Conservation (phyloP, 345 rosid species). For the Carallia brachiata region DNA sequence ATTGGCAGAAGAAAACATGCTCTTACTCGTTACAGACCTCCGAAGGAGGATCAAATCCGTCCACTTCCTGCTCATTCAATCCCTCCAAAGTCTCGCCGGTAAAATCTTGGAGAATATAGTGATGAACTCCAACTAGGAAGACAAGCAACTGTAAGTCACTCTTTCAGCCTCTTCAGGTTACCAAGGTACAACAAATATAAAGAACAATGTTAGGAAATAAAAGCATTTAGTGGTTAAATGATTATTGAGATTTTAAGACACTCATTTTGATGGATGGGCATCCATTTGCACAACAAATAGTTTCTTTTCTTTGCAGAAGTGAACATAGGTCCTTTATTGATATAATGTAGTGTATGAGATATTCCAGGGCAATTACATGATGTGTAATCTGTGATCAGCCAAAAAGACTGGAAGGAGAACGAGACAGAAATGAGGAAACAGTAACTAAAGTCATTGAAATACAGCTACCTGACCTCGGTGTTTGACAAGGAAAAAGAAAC, state of each 20-base stretch:
- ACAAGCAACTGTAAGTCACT: conserved; percentile 9
- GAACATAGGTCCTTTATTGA: no score
- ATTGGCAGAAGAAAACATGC: background rate
- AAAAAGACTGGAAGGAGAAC: background rate
- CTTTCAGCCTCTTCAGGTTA: background rate
- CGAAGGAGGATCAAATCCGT: conserved; percentile 77
- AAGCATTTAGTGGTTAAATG: no score
- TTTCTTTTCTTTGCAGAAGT: no score
- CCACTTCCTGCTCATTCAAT: conserved; percentile 52
- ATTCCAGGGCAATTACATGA: no score
- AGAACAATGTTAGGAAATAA: no score
- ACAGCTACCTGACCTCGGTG: background rate
- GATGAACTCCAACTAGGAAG: conserved; percentile 76
- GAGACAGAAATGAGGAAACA: background rate
- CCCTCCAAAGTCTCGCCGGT: conserved; percentile 40
- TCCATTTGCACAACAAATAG: no score
- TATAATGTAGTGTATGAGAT: no score
- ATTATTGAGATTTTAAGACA: no score
- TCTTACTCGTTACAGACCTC: conserved; percentile 51
- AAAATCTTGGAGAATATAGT: conserved; percentile 62
- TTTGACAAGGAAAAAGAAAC: background rate
- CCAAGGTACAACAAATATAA: no score
- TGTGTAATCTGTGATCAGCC: no score
- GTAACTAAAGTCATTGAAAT: background rate
- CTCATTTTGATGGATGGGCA: no score